A percentile compares a stretch with the other conserved stretches of the same genome.
phyloP scores from a whole-genome alignment of 2,329 filamentous ascomycete species.

The Tolypocladium tropicale region DNA sequence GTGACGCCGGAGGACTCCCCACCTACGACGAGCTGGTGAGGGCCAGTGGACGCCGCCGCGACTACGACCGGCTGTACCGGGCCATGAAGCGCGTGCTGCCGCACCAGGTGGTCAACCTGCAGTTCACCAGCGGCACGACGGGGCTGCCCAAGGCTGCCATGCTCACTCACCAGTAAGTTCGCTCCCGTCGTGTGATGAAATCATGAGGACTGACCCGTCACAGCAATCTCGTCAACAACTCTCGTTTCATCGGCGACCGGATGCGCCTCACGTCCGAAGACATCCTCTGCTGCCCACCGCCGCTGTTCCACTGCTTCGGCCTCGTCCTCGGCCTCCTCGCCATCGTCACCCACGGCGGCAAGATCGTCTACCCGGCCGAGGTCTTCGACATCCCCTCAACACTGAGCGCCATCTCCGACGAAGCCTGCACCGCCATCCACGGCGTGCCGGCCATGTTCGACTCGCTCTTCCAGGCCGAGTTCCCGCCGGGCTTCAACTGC shows the following conservation, averaged over 20 bases:
- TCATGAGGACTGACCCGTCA: neutral
- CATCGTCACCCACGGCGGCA: constrained; percentile 62
- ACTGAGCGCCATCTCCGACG: constrained; percentile 54
- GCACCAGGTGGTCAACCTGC: constrained; percentile 61
- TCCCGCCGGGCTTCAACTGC: constrained; percentile 30
- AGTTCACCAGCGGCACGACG: constrained; percentile 69
- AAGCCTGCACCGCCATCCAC: constrained; percentile 64
- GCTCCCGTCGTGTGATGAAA: neutral
- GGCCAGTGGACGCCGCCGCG: constrained; percentile 35
- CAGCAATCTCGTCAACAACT: constrained; percentile 54
- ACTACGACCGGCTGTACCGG: constrained; percentile 38
- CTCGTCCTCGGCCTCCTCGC: constrained; percentile 68
- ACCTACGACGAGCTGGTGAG: constrained; percentile 51
- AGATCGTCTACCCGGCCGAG: constrained; percentile 66
- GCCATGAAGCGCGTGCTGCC: constrained; percentile 46
- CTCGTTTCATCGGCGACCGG: constrained; percentile 61
- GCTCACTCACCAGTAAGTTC: constrained; percentile 56
- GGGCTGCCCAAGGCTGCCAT: constrained; percentile 65
- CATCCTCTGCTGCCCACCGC: constrained; percentile 69
- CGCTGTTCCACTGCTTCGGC: constrained; percentile 80
- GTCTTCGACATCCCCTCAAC: constrained; percentile 61
- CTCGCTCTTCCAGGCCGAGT: constrained; percentile 42
- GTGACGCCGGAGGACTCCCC: constrained; percentile 40
- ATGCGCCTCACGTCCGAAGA: constrained; percentile 59
- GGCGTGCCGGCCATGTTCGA: constrained; percentile 83